Conservation (phyloP, 2,329 filamentous ascomycete genomes). For the Cytospora mali region DNA sequence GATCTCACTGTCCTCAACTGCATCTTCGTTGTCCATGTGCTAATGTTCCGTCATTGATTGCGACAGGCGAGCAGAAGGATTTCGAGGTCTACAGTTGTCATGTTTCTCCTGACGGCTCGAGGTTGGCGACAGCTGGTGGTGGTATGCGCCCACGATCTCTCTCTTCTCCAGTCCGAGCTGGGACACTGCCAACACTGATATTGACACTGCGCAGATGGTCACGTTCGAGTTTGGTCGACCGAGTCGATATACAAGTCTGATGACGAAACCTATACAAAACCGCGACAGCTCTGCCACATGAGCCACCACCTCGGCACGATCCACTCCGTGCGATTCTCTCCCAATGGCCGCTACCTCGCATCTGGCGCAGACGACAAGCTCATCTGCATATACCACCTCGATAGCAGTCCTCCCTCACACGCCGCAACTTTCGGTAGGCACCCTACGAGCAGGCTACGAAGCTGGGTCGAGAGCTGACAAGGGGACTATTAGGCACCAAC, state of each 20-base stretch:
- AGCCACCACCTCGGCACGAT: slow-evolving; percentile 98
- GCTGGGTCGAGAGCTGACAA: slow-evolving; percentile 2
- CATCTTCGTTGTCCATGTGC: slow-evolving; percentile 8
- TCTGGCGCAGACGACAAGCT: slow-evolving; percentile 99
- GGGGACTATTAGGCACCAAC: slow-evolving; percentile 63
- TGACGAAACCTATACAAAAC: slow-evolving; percentile 70
- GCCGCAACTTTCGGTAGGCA: slow-evolving; percentile 76
- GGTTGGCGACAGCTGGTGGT: slow-evolving; percentile 91
- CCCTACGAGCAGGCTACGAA: neutral
- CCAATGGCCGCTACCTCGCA: slow-evolving; percentile 91
- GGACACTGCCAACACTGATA: neutral
- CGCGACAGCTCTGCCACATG: slow-evolving; percentile 95
- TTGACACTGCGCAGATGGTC: slow-evolving; percentile 65
- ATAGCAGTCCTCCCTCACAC: slow-evolving; percentile 76
- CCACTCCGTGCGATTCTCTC: slow-evolving; percentile 94
- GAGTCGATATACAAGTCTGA: slow-evolving; percentile 86
- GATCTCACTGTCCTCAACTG: slow-evolving; percentile 30
- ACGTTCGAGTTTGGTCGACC: slow-evolving; percentile 97
- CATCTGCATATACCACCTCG: slow-evolving; percentile 93
- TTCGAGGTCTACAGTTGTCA: slow-evolving; percentile 99
- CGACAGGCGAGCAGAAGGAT: slow-evolving; percentile 87
- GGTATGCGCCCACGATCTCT: slow-evolving; percentile 53
- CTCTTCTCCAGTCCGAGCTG: neutral
- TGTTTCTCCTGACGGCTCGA: slow-evolving; percentile 89
- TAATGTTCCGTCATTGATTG: slow-evolving; percentile 32